phyloP scores from a whole-genome alignment of 352 stramenopile genomes.

The Pythium rhizo-oryzae region DNA sequence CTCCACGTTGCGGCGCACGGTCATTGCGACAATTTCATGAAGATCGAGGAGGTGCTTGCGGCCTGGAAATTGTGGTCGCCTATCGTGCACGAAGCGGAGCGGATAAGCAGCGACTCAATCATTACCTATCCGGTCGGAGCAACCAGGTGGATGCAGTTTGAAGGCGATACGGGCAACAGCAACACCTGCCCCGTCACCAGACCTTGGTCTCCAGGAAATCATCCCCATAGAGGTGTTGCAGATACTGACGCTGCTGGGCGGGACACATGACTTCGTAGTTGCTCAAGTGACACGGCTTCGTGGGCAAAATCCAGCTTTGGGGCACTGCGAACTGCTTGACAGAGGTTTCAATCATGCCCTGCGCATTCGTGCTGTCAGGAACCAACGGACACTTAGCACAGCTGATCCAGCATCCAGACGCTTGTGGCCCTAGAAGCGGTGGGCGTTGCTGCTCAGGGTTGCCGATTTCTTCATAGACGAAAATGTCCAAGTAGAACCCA shows the following conservation, averaged over 20 bases:
- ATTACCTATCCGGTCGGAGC: constrained; percentile 23
- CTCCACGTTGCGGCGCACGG: constrained; percentile 16
- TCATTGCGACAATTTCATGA: constrained; percentile 25
- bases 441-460: constrained; percentile 22
- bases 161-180: not conserved
- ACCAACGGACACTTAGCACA: constrained; percentile 52
- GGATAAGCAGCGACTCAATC: constrained; percentile 5
- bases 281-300: constrained; percentile 44
- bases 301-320: constrained; percentile 18
- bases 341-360: not conserved
- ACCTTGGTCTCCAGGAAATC: constrained; percentile 37
- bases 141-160: constrained; percentile 16
- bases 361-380: constrained; percentile 33
- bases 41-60: constrained; percentile 64
- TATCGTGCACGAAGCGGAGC: constrained; percentile 32
- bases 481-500: constrained; percentile 71
- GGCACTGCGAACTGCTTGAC: constrained; percentile 11
- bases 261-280: constrained; percentile 56
- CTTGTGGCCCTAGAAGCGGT: constrained; percentile 39
- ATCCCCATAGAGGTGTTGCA: constrained; percentile 57
- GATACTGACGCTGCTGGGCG: constrained; percentile 45
- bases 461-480: constrained; percentile 53
- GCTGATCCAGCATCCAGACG: constrained; percentile 46
- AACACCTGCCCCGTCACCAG: constrained; percentile 7
- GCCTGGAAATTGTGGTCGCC: constrained; percentile 69